Conservation (phyloP, 495 filamentous ascomycete species). For the Neurospora pannonica region DNA sequence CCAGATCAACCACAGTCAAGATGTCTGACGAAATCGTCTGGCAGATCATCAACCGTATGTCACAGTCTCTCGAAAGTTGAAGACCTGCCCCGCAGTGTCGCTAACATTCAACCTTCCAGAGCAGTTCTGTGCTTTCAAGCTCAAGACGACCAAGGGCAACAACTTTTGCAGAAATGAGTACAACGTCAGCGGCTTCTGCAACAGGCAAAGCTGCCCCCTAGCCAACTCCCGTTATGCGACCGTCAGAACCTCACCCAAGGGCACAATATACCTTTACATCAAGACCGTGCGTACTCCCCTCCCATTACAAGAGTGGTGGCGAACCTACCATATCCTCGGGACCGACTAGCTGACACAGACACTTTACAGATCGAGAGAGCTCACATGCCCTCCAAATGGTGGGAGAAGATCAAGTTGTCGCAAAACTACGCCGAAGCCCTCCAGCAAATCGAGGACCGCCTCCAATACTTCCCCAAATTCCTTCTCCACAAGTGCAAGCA, state of each 20-base stretch:
- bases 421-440: constrained; percentile 84
- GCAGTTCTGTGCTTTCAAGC: constrained; percentile 93
- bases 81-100: background rate
- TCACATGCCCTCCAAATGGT: constrained; percentile 85
- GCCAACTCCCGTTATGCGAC: constrained; percentile 95
- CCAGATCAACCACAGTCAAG: background rate
- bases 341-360: background rate
- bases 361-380: constrained; percentile 51
- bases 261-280: constrained; percentile 90
- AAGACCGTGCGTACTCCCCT: constrained; percentile 76
- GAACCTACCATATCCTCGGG: background rate
- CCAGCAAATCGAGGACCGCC: constrained; percentile 69
- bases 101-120: constrained; percentile 32
- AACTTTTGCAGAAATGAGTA: constrained; percentile 94
- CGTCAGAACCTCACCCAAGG: constrained; percentile 70
- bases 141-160: constrained; percentile 89
- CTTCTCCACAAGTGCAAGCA: constrained; percentile 96
- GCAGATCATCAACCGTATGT: constrained; percentile 37
- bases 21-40: constrained; percentile 94
- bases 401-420: constrained; percentile 88
- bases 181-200: constrained; percentile 84
- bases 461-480: constrained; percentile 96
- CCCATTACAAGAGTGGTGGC: too few relatives aligned
- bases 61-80: background rate
- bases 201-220: constrained; percentile 86